Evolutionary conservation across 2,329 filamentous ascomycete species (phyloP), one percentile per base, ranked within the genome.

Genomic region (Tolypocladium inflatum): DNA sequence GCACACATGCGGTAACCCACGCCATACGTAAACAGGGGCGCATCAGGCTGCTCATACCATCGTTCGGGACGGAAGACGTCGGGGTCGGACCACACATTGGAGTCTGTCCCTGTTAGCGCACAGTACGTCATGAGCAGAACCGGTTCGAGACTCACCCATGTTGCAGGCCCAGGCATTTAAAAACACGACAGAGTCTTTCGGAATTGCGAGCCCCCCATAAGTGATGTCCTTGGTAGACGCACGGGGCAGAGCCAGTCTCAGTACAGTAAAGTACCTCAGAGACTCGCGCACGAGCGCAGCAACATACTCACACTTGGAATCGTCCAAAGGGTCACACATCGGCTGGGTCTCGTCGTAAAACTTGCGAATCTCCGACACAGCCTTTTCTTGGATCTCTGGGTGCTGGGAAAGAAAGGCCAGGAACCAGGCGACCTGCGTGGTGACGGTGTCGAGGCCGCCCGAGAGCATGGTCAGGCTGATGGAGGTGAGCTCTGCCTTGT

Each of bases 391-490:
- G 7, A 88, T 78, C 58, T 88, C 84, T 0, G 79, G 80, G 26
- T 82, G 76, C 52, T 82, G 78, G 0, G 83, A 78, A 3, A 88
- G 71, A 35, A 86, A 73, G 0, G 79, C 82, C 55, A 88, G 76
- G 63, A 82, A 84, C 85, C 85, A 88, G 5, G 84, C 81, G 1
- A 88, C 79, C 6, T 85, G 74, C 0, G 84, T 87, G 1, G 84
- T 86, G 41, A 88, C 78, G 0, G 86, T 88, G 61, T 88, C 85
- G 4, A 88, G 73, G 0, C 85, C 85, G 0, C 85, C 85, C 0
- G 82, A 85, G 5, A 88, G 72, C 85, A 89, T 88, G 1, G 85
- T 88, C 60, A 88, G 69, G 61, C 82, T 85, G 63, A 88, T 88
- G 0, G 81, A 84, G 0, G 79, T 86, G 41, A 88, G 74, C 62